Conservation (phyloP, 345 rosid species). For the Microcos paniculata region DNA sequence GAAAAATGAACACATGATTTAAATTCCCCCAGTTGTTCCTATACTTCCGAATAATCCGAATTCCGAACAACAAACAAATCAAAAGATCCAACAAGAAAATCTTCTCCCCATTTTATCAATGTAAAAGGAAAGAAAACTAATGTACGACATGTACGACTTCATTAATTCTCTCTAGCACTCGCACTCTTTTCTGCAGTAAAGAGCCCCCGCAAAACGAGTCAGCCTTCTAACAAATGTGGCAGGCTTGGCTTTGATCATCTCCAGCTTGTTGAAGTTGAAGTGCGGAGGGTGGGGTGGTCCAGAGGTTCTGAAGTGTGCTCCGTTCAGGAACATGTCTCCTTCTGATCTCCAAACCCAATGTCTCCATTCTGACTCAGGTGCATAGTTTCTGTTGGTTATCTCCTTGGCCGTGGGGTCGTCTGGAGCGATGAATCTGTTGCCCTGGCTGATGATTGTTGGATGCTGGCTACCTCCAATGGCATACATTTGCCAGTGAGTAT, state of each 20-base stretch:
- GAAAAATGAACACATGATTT: no score
- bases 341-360: constrained; percentile 74
- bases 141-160: no score
- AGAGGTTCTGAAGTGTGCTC: constrained; percentile 57
- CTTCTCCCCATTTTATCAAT: no score
- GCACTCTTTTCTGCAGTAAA: constrained; percentile 27
- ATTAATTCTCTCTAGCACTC: constrained; percentile 5
- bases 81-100: no score
- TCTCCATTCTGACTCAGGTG: constrained; percentile 47
- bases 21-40: no score
- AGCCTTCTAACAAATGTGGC: constrained; percentile 29
- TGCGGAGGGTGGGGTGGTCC: neutral
- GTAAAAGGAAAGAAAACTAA: no score
- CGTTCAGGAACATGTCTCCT: constrained; percentile 61
- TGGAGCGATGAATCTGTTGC: constrained; percentile 73
- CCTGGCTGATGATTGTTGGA: constrained; percentile 75
- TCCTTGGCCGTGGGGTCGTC: constrained; percentile 37
- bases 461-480: constrained; percentile 70
- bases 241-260: constrained; percentile 39
- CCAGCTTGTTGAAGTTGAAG: neutral
- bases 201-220: constrained; percentile 43
- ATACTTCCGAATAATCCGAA: no score
- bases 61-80: no score
- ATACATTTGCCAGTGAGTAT: constrained; percentile 74
- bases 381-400: constrained; percentile 63